Evolutionary conservation across 2,329 filamentous ascomycete species (phyloP).

Genomic region (Pseudogymnoascus pannorum): DNA sequence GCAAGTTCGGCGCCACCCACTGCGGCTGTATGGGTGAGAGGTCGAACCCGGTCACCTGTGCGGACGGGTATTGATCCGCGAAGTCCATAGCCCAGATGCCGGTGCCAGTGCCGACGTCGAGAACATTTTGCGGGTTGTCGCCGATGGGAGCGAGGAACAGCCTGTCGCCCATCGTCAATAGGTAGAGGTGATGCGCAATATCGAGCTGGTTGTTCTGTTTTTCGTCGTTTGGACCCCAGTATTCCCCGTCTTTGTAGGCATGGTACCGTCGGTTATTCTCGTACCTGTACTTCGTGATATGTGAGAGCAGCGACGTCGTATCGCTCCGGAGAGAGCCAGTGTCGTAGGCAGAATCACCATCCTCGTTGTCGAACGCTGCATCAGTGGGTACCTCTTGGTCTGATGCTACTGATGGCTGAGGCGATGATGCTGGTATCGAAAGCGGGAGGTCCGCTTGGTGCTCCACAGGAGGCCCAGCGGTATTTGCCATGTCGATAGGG

Average conservation of each 20-base stretch:
- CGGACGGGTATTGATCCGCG: conserved; percentile 26
- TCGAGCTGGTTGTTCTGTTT: conserved; percentile 25
- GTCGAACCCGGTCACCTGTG: conserved; percentile 28
- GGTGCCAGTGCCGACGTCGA: conserved; percentile 38
- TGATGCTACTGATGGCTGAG: not conserved
- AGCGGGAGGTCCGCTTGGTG: too few species aligned
- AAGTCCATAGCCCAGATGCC: conserved; percentile 39
- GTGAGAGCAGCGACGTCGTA: conserved; percentile 18
- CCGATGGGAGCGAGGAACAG: conserved; percentile 26
- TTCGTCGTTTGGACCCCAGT: conserved; percentile 28
- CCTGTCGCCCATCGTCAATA: conserved; percentile 20
- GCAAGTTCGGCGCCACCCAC: conserved; percentile 52
- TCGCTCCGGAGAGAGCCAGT: conserved; percentile 11
- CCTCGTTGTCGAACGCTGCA: not conserved
- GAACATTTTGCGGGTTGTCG: conserved; percentile 25
- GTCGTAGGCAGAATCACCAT: conserved; percentile 10
- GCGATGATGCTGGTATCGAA: not conserved
- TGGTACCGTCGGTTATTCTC: conserved; percentile 46
- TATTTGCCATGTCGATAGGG: not conserved
- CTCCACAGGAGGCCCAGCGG: not conserved
- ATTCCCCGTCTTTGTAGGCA: conserved; percentile 36
- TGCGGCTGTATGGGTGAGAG: conserved; percentile 32
- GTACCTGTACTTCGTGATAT: conserved; percentile 23
- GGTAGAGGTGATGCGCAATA: conserved; percentile 24
- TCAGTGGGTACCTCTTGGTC: not conserved